Evolutionary conservation across 805 yeast genomes (phyloP).

Genomic region (Ogataea henricii): DNA sequence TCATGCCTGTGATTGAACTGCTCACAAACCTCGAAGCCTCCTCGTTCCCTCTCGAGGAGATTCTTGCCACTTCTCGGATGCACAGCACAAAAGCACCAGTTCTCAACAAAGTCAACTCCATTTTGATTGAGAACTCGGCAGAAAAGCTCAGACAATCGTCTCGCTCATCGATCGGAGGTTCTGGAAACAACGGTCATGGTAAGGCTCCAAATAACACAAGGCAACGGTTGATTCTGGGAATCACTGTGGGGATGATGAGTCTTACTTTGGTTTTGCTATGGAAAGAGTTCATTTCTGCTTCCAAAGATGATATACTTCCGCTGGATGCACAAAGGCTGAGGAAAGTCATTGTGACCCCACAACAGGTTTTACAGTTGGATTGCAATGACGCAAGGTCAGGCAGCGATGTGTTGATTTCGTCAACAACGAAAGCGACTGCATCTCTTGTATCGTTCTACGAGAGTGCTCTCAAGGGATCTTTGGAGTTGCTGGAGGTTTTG

Average conservation of each 20-base stretch:
- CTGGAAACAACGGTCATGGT: slow-evolving; percentile 5
- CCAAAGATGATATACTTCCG: not conserved
- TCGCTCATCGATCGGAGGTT: not conserved
- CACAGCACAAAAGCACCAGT: slow-evolving; percentile 10
- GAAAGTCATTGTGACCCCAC: slow-evolving; percentile 11
- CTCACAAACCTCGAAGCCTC: slow-evolving; percentile 28
- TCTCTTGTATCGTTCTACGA: slow-evolving; percentile 12
- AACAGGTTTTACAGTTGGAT: slow-evolving; percentile 12
- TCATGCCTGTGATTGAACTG: slow-evolving; percentile 36
- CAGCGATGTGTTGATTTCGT: not conserved
- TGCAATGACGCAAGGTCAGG: slow-evolving; percentile 10
- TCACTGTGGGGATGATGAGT: slow-evolving; percentile 33
- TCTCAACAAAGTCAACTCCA: slow-evolving; percentile 26
- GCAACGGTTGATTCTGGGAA: slow-evolving; percentile 26
- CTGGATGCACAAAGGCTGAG: not conserved
- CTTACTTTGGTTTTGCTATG: slow-evolving; percentile 32
- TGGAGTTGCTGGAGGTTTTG: slow-evolving; percentile 11
- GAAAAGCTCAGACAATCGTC: slow-evolving; percentile 10
- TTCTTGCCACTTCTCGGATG: slow-evolving; percentile 12
- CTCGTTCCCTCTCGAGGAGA: slow-evolving; percentile 16
- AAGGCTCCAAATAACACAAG: slow-evolving; percentile 14
- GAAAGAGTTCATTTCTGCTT: slow-evolving; percentile 19
- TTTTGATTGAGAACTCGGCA: slow-evolving; percentile 24
- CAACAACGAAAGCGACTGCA: not conserved
- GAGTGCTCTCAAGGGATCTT: slow-evolving; percentile 6